These are phyloP conservation scores for Fagopyrum esculentum DNA, from an alignment of 148 eudicot genomes.

Conservation along the genomic window DNA sequence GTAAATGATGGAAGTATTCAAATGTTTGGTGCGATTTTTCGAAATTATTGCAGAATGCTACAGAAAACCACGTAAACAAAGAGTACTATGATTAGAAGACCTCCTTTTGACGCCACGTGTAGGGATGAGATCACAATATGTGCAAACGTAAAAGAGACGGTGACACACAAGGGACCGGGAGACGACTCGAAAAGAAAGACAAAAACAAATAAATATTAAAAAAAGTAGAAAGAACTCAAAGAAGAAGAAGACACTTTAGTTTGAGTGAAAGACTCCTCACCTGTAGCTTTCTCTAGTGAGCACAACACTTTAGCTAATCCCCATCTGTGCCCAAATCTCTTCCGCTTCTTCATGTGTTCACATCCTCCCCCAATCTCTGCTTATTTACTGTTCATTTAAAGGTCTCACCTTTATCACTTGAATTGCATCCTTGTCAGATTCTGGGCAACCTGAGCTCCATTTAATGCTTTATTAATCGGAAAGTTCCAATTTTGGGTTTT, in stretches of 20 bases:
- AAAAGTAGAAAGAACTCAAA: neutral
- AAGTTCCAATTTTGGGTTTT: neutral
- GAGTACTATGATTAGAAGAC: neutral
- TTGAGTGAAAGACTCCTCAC: constrained; percentile 1
- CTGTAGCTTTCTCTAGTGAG: neutral
- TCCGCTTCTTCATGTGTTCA: neutral
- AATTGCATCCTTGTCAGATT: neutral
- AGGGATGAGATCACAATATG: neutral
- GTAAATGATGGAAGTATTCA: no score
- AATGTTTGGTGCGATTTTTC: no score
- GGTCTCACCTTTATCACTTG: neutral
- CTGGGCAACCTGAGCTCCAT: neutral
- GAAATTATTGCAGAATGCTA: neutral
- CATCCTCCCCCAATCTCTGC: neutral
- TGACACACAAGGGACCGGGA: neutral
- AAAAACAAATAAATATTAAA: neutral
- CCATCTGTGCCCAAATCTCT: constrained; percentile 6
- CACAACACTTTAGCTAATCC: constrained; percentile 9
- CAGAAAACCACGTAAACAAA: neutral
- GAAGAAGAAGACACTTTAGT: neutral
- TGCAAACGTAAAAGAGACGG: constrained; percentile 3
- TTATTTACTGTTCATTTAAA: neutral
- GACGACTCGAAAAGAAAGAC: neutral
- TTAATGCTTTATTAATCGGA: neutral
- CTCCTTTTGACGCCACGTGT: neutral